Base-by-base conservation (phyloP, 441 rosid species). In the Adansonia gregorii region DNA sequence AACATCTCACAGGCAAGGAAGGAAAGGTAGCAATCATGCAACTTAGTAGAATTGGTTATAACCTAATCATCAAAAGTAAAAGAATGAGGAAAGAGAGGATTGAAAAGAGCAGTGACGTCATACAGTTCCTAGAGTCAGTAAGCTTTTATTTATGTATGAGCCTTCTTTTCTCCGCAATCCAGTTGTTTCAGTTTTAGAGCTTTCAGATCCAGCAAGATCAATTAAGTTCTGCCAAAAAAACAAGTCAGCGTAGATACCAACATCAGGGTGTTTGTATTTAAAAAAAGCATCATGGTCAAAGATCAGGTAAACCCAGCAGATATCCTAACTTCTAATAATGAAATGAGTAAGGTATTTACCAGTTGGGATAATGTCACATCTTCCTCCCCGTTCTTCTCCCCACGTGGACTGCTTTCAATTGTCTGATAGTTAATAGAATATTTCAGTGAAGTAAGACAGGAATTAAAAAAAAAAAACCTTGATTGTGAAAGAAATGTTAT, bases 181-280 rank as follows among this genome's bases (percentile, higher is more conserved):
- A 77, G 90, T 89, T 56, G 95, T 91, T 79, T 91, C 95, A 76
- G 91, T 81, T 80, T 91, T 91, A 14, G 95, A 91, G 79, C 95
- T 91, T 81, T 91, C 95, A 67, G 95, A 91, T 72, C 95, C 95
- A 9, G 95, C 92, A 63, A 91, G 92, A 84, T 91, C 95, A 78
- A 89, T 91, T 65, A 91, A 82, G 78, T 91, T 80, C 93, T 89
- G 86, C 81, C 79, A 76, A 46, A 82, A 67, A 77, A 76, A 51
- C 79, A 68, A 54, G 74, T 73, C 14, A 67, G 22, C 11, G n/a
- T 19, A 70, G 56, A 35, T 22, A 12, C 49, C 78, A 77, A 43
- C 17, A 82, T 17, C 77, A 71, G 75, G 67, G 22, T 14, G 60
- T 24, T 20, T 68, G 51, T 6, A 54, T 56, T n/a, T 35, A 31